Evolutionary conservation across 148 eudicot genomes (phyloP), one percentile per base, ranked within the genome.

Genomic region (Dysphania ambrosioides): DNA sequence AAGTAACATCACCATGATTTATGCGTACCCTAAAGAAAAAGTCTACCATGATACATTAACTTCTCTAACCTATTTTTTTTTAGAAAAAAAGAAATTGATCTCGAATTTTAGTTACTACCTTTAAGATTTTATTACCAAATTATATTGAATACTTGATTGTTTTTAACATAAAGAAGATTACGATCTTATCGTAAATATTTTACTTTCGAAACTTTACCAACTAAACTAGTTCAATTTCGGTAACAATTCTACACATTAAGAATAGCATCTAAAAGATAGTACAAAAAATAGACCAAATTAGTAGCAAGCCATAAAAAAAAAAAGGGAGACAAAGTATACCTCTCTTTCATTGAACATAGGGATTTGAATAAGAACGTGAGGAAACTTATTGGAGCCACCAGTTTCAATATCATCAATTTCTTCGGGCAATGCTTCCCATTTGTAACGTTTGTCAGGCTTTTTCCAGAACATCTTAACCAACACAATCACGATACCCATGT

Each of bases 341-440:
- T 92, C 97, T 78, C 77, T 79, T 70, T 92, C 97, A 86, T 92
- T 92, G 80, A 71, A 90, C 92, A 88, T 85, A 3, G 97, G 97
- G 71, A 92, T 90, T 81, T 92, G 97, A 42, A 92, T 72, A 57
- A 92, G 91, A 18, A 88, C 89, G 66, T 74, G 57, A 26, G 97
- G 97, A 56, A 79, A 92, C 72, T 77, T 79, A 4, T 78, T 79
- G 0, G 79, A 73, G 24, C 82, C 84, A 0, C 92, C 93, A 19
- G 36, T 75, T 72, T 92, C 97, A 58, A 86, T 30, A 69, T 92
- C 97, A 40, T 85, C 87, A 32, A 66, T 41, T 11, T 78, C 68
- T 16, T 82, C 90, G 0, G 80, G 79, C 68, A 91, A 47, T 1
- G 89, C 78, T 62, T 89, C 88, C 81, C 83, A 94, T 8, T 86